These are phyloP conservation scores for Canariomyces notabilis DNA, from an alignment of 2,329 filamentous ascomycete species.

Conservation along the genomic window DNA sequence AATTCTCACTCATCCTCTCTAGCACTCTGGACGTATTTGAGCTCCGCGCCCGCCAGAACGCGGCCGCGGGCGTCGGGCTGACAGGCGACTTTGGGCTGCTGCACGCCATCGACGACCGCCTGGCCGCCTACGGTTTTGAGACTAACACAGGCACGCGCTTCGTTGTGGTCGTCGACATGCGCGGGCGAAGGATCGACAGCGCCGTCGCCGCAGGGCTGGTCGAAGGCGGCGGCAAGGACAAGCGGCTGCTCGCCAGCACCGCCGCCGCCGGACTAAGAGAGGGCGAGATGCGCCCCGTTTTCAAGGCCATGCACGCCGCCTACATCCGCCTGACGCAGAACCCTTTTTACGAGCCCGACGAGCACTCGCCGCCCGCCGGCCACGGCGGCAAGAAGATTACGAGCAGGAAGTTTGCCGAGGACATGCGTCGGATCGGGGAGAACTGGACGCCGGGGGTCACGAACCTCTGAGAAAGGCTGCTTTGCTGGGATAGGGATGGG, in stretches of 20 bases:
- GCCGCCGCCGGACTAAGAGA: conserved; percentile 63
- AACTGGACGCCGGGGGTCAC: conserved; percentile 72
- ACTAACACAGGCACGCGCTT: conserved; percentile 94
- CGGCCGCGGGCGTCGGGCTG: conserved; percentile 42
- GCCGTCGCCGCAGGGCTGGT: conserved; percentile 15
- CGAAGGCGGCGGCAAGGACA: conserved; percentile 9
- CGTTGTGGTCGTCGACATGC: conserved; percentile 85
- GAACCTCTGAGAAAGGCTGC: conserved; percentile 42
- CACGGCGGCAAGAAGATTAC: conserved; percentile 65
- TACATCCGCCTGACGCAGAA: conserved; percentile 88
- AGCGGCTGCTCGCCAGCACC: conserved; percentile 34
- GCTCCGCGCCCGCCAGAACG: conserved; percentile 69
- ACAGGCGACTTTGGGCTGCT: conserved; percentile 87
- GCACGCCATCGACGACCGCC: conserved; percentile 86
- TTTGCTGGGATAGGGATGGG: not conserved
- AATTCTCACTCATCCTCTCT: conserved; percentile 88
- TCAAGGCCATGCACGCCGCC: conserved; percentile 85
- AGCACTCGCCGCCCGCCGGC: conserved; percentile 59
- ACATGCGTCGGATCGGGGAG: conserved; percentile 82
- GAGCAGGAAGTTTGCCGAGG: conserved; percentile 72
- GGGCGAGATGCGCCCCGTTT: conserved; percentile 84
- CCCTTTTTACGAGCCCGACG: conserved; percentile 89
- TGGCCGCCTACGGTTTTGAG: conserved; percentile 92
- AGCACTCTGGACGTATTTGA: conserved; percentile 93
- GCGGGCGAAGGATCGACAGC: conserved; percentile 55